Base-by-base conservation (phyloP, 805 yeast genomes). In the Hanseniaspora lindneri region DNA sequence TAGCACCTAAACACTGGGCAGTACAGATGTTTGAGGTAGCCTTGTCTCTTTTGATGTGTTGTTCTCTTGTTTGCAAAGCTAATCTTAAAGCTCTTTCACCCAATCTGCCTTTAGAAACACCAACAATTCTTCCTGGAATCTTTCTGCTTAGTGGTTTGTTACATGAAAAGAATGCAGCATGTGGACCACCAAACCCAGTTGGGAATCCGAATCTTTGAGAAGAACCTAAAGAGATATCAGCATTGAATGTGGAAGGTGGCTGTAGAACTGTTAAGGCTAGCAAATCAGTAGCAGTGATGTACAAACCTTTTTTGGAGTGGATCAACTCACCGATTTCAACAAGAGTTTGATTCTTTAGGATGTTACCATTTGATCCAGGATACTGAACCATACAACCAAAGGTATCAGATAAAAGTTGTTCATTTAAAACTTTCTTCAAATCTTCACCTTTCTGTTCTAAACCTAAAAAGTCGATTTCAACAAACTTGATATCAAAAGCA, bases 1-100 rank as follows among this genome's bases (percentile, higher is more conserved):
- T 92, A 17, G 98, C 98, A 54, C 92, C 70, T 49, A 92, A 71
- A 21, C 96, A 96, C 70, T 92, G 98, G 8, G 98, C 96, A 17
- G 98, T 92, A 69, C 98, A 92, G 51, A 92, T 92, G 64, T 92
- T 92, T 27, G 96, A 86, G 17, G 98, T 92, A 14, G 98, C 98
- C 67, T 84, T 88, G 63, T 92, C 98, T 64, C 98, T 77, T 65
- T 88, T 84, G 61, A 92, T 92, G 65, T 92, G 98, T 65, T 92
- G 98, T 65, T 92, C 98, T 68, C 98, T 82, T 4, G 98, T 92
- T 70, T 92, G 98, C 56, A 92, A 73, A 3, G 98, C 97, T 57
- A 92, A 72, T 64, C 98, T 77, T 53, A 81, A 73, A 3, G 96
- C 97, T n/a, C 74, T 76, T 55, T 83, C 78, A 19, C 96, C 96